A percentile compares a stretch with the other conserved stretches of the same genome.
Evolutionary conservation across 768 basidiomycete species (phyloP).

Genomic region (Leccinum subtestaceum): DNA sequence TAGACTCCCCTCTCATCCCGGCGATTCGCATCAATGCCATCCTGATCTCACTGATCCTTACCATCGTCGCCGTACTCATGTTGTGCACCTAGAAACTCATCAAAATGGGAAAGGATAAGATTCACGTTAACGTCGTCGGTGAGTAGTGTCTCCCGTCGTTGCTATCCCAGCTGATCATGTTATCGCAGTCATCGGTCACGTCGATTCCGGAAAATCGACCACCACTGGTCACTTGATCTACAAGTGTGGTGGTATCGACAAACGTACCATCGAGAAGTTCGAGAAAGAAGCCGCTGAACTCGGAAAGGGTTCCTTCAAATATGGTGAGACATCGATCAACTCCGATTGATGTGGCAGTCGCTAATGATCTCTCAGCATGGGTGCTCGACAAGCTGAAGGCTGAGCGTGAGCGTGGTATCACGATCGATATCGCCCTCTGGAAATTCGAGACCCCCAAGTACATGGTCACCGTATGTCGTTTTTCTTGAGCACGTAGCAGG

Average conservation of each 20-base stretch:
- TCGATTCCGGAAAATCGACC: slow-evolving; percentile 99
- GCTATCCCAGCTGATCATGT: slow-evolving; percentile 25
- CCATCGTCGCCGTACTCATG: slow-evolving; percentile 22
- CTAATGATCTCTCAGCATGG: slow-evolving; percentile 68
- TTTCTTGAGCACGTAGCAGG: not conserved
- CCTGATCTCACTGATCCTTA: slow-evolving; percentile 22
- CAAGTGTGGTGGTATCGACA: slow-evolving; percentile 99
- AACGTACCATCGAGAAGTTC: slow-evolving; percentile 99
- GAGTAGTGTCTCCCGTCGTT: slow-evolving; percentile 34
- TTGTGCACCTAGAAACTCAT: slow-evolving; percentile 42
- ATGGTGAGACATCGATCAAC: slow-evolving; percentile 57
- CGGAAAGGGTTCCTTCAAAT: slow-evolving; percentile 98
- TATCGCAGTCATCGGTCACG: slow-evolving; percentile 88
- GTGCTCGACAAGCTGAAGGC: slow-evolving; percentile 99
- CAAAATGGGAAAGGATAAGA: slow-evolving; percentile 96
- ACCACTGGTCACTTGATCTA: slow-evolving; percentile 99
- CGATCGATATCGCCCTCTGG: slow-evolving; percentile 99
- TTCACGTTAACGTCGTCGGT: slow-evolving; percentile 98
- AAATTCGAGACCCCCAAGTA: slow-evolving; percentile 99
- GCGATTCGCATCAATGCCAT: slow-evolving; percentile 17
- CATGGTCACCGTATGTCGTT: slow-evolving; percentile 76
- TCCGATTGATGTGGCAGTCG: slow-evolving; percentile 13
- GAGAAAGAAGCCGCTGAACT: slow-evolving; percentile 99
- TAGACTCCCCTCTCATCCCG: slow-evolving; percentile 14
- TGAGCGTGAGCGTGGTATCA: slow-evolving; percentile 99